A percentile compares a stretch with the other conserved stretches of the same genome.
These are phyloP conservation scores for Jamesozyma piceae DNA, from an alignment of 805 yeast genomes.

Conservation along the genomic window DNA sequence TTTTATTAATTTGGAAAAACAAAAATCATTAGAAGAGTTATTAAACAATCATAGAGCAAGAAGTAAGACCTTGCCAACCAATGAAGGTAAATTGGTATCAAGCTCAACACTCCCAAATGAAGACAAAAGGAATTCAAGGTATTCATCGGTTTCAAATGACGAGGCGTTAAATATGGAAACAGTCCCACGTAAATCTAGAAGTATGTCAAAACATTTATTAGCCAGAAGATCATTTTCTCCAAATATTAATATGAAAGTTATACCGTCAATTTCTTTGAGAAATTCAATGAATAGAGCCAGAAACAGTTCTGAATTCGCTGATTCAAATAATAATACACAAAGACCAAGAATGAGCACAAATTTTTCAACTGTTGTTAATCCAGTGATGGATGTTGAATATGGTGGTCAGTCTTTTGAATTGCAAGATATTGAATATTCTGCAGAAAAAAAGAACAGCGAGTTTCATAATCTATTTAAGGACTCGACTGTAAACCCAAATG, in stretches of 20 bases:
- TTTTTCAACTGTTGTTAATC: slow-evolving; percentile 10
- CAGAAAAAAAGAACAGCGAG: slow-evolving; percentile 46
- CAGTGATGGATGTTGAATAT: slow-evolving; percentile 13
- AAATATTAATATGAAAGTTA: slow-evolving; percentile 16
- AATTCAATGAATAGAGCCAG: slow-evolving; percentile 13
- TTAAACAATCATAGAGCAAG: slow-evolving; percentile 12
- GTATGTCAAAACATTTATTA: slow-evolving; percentile 20
- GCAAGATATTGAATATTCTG: slow-evolving; percentile 30
- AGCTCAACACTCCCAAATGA: not conserved
- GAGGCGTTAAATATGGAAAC: slow-evolving; percentile 3
- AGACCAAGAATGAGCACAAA: slow-evolving; percentile 15
- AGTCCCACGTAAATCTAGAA: slow-evolving; percentile 21
- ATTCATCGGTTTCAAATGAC: slow-evolving; percentile 12
- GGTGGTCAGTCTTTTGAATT: slow-evolving; percentile 10
- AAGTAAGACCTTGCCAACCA: slow-evolving; percentile 19
- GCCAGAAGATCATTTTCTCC: slow-evolving; percentile 27
- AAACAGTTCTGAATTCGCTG: slow-evolving; percentile 5
- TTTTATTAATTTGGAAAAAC: slow-evolving; percentile 9
- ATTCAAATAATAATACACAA: not conserved
- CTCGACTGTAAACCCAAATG: slow-evolving; percentile 35
- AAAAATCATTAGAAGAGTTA: slow-evolving; percentile 4
- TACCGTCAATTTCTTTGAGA: slow-evolving; percentile 13
- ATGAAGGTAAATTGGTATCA: not conserved
- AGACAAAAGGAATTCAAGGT: slow-evolving; percentile 10
- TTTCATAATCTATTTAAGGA: slow-evolving; percentile 53